These are phyloP conservation scores for Gossypium australe DNA, from an alignment of 345 rosid genomes.

Conservation along the genomic window DNA sequence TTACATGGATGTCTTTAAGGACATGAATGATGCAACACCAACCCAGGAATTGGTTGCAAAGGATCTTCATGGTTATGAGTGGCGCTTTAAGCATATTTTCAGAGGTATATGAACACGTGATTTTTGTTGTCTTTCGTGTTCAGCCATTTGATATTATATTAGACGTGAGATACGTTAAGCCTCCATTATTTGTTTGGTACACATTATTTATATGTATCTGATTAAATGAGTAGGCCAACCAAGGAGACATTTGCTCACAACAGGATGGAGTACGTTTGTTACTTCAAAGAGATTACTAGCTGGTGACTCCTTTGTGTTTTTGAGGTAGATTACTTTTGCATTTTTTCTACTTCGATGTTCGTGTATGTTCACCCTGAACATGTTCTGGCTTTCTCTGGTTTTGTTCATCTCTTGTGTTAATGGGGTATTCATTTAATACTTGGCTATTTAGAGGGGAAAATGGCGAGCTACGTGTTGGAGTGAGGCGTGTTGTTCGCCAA, in stretches of 20 bases:
- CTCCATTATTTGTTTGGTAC: neutral
- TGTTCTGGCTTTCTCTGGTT: neutral
- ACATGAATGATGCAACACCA: conserved; percentile 80
- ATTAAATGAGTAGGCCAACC: conserved; percentile 67
- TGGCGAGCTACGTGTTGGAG: conserved; percentile 76
- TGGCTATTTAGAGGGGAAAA: conserved; percentile 51
- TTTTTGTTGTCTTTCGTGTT: neutral
- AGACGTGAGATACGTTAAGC: neutral
- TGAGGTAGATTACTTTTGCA: conserved; percentile 43
- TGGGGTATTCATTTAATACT: neutral
- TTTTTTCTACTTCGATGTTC: neutral
- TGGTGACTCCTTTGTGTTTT: conserved; percentile 80
- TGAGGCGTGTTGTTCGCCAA: conserved; percentile 61
- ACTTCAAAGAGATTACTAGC: conserved; percentile 83
- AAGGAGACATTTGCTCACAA: conserved; percentile 86
- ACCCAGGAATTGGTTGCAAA: conserved; percentile 86
- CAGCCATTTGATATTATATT: neutral
- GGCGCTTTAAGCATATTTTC: conserved; percentile 92
- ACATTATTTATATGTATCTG: conserved; percentile 8
- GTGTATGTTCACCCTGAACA: neutral
- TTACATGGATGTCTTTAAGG: conserved; percentile 37
- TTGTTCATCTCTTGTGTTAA: neutral
- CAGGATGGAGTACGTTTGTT: conserved; percentile 98
- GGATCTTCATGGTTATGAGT: conserved; percentile 85
- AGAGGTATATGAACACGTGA: conserved; percentile 46